phyloP scores from a whole-genome alignment of 306 rosid species.

The Sindora glabra region DNA sequence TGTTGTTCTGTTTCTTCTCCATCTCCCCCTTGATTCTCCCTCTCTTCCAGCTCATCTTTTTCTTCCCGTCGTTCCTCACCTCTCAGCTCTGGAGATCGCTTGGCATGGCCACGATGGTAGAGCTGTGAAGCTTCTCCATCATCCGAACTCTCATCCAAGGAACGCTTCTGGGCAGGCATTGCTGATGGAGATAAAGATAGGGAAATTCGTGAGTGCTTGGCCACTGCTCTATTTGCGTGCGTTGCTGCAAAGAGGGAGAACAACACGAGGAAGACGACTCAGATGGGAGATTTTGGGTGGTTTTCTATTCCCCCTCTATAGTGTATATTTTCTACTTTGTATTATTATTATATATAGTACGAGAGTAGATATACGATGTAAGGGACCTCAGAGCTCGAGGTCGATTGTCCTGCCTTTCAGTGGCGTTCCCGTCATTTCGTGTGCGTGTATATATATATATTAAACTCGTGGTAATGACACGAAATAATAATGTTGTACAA shows the following conservation, averaged over 20 bases:
- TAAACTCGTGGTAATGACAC: too few relatives aligned
- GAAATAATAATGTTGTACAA: too few relatives aligned
- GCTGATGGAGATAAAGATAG: slow-evolving; percentile 17
- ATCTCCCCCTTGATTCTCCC: neutral
- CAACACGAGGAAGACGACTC: neutral
- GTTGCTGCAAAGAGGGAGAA: slow-evolving; percentile 1
- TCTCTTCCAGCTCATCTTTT: neutral
- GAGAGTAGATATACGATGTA: too few relatives aligned
- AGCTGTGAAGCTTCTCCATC: slow-evolving; percentile 39
- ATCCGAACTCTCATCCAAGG: slow-evolving; percentile 30
- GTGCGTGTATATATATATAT: too few relatives aligned
- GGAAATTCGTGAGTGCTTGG: neutral
- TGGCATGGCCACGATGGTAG: slow-evolving; percentile 35
- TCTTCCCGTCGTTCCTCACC: slow-evolving; percentile 11
- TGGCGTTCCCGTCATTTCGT: too few relatives aligned
- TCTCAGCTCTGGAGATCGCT: slow-evolving; percentile 37
- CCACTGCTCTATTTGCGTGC: neutral
- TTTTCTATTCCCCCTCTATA: neutral
- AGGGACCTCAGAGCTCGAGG: too few relatives aligned
- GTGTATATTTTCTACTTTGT: neutral
- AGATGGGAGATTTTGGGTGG: slow-evolving; percentile 28
- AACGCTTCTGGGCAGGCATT: slow-evolving; percentile 98
- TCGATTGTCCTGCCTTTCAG: too few relatives aligned
- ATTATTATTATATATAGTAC: neutral
- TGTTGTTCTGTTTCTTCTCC: slow-evolving; percentile 19